Base-by-base conservation (phyloP, 108 stramenopile genomes). In the Parmales sp. region DNA sequence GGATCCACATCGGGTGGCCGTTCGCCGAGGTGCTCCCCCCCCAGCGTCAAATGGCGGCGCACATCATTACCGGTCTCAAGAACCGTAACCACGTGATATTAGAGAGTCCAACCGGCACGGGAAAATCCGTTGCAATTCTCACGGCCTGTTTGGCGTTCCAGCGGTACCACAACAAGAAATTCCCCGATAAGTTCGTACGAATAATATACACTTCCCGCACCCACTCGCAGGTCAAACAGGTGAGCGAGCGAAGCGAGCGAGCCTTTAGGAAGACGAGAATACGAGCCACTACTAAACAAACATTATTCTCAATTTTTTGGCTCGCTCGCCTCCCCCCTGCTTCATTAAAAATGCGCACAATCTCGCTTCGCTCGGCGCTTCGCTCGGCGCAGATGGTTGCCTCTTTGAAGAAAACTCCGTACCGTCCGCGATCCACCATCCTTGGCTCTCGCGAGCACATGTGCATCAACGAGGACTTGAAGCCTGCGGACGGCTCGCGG, bases 201-300 rank as follows among this genome's bases (percentile, higher is more conserved):
- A 95, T 99, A 36, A 88, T 99, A 63, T 99, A 99, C 72, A 94
- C 96, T 45, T 90, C 93, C 23, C 80, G 98, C 5, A 99, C 98
- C 0, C 98, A 99, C 75, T 89, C 89, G 1, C 98, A 99, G 72
- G 72, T 99, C 18, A n/a, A n/a, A n/a, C n/a, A n/a, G n/a, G n/a
- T n/a, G n/a, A n/a, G n/a, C n/a, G n/a, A n/a, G n/a, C n/a, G n/a
- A n/a, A n/a, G n/a, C n/a, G n/a, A n/a, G n/a, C n/a, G n/a, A n/a
- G n/a, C n/a, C n/a, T n/a, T n/a, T n/a, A n/a, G n/a, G n/a, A n/a
- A n/a, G n/a, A n/a, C n/a, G n/a, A n/a, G n/a, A n/a, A n/a, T n/a
- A n/a, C n/a, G n/a, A n/a, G n/a, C n/a, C n/a, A n/a, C n/a, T n/a
- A n/a, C n/a, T n/a, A n/a, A n/a, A n/a, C n/a, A n/a, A n/a, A n/a